A percentile compares a stretch with the other conserved stretches of the same genome.
These are phyloP conservation scores for Rubus idaeus DNA, from an alignment of 306 rosid genomes.

Conservation along the genomic window DNA sequence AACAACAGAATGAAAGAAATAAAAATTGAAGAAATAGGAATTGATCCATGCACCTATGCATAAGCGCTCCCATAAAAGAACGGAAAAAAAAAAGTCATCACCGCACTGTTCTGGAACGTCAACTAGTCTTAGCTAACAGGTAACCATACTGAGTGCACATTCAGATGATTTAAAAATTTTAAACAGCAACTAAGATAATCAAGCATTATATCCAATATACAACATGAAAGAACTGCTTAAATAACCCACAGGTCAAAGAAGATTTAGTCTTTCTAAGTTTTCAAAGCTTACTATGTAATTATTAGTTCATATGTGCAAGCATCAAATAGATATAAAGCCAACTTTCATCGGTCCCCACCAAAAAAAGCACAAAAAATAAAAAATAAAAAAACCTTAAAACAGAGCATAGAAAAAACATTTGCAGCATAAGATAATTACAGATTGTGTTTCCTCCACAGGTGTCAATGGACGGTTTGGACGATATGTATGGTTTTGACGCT, in stretches of 20 bases:
- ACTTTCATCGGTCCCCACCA: neutral
- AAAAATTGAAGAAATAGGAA: conserved; percentile 10
- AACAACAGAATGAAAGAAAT: conserved; percentile 13
- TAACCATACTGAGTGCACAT: neutral
- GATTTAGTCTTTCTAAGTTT: neutral
- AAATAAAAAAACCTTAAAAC: neutral
- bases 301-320: neutral
- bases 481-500: conserved; percentile 81
- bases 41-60: neutral
- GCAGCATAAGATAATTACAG: conserved; percentile 47
- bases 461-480: conserved; percentile 82
- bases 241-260: neutral
- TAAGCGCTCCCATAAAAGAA: neutral
- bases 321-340: neutral
- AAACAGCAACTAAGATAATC: neutral
- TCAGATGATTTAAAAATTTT: neutral
- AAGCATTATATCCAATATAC: neutral
- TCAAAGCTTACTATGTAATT: neutral
- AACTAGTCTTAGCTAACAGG: neutral
- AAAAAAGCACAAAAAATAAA: neutral
- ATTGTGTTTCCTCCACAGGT: conserved; percentile 64
- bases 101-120: neutral
- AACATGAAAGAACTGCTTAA: neutral
- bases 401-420: neutral
- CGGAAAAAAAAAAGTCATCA: neutral